Evolutionary conservation across 495 filamentous ascomycete genomes (phyloP).

Genomic region (Sphaerosporella brunnea): DNA sequence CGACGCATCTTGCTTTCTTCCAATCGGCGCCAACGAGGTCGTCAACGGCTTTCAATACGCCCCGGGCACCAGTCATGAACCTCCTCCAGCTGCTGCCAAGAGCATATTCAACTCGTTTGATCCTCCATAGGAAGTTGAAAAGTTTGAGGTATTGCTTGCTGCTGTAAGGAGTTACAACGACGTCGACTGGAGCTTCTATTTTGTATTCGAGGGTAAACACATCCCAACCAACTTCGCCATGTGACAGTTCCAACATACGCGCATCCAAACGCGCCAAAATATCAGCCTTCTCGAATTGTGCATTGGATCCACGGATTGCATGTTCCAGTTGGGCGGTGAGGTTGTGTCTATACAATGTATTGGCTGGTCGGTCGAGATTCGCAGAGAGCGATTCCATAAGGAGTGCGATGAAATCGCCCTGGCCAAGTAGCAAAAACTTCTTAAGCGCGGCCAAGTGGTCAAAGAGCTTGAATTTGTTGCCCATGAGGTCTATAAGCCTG

Average conservation of each 20-base stretch:
- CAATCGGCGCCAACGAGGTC: conserved; percentile 63
- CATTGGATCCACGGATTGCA: conserved; percentile 91
- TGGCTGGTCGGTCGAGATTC: conserved; percentile 87
- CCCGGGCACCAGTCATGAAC: conserved; percentile 86
- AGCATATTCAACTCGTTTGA: conserved; percentile 94
- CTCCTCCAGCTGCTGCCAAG: conserved; percentile 81
- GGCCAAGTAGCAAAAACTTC: conserved; percentile 82
- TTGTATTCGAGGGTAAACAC: conserved; percentile 99
- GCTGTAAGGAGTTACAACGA: conserved; percentile 87
- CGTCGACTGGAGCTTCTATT: conserved; percentile 90
- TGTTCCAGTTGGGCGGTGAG: conserved; percentile 94
- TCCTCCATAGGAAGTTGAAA: conserved; percentile 98
- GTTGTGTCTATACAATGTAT: conserved; percentile 84
- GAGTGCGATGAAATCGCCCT: conserved; percentile 93
- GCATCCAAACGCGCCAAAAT: conserved; percentile 84
- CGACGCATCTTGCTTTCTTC: conserved; percentile 70
- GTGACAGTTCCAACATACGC: conserved; percentile 83
- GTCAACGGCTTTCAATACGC: conserved; percentile 69
- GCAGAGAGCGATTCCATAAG: conserved; percentile 91
- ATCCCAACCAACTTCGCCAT: conserved; percentile 98
- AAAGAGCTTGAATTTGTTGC: conserved; percentile 78
- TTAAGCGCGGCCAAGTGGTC: conserved; percentile 85
- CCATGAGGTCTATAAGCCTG: conserved; percentile 84
- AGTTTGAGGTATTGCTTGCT: conserved; percentile 94
- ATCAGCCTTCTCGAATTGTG: conserved; percentile 86